Evolutionary conservation across 2,329 filamentous ascomycete species (phyloP).

Genomic region (Didymella lethalis): DNA sequence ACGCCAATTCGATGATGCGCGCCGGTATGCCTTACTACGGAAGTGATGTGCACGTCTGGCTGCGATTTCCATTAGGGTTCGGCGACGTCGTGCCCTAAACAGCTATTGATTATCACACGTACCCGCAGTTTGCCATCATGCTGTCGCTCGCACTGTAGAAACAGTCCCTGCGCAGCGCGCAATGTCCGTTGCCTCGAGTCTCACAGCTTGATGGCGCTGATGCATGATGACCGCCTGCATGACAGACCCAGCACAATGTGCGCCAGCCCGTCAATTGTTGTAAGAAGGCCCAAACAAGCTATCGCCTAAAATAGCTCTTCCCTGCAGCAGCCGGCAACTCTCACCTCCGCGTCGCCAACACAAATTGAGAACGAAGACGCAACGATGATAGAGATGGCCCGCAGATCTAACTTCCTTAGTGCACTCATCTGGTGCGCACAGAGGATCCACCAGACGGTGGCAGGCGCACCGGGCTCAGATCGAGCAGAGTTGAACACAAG

Average conservation of each 20-base stretch:
- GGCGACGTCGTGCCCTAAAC: constrained; percentile 25
- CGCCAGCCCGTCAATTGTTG: constrained; percentile 33
- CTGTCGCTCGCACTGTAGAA: constrained; percentile 7
- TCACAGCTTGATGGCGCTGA: constrained; percentile 18
- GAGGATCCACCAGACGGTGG: background rate
- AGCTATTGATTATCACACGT: constrained; percentile 12
- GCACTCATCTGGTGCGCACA: constrained; percentile 4
- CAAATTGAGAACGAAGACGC: background rate
- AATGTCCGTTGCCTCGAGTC: constrained; percentile 1
- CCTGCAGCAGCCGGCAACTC: constrained; percentile 11
- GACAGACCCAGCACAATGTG: background rate
- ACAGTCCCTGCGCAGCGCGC: background rate
- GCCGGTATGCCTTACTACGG: constrained; percentile 23
- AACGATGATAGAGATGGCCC: background rate
- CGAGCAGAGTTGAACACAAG: background rate
- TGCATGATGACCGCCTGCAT: constrained; percentile 26
- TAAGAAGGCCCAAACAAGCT: constrained; percentile 28
- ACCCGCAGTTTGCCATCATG: constrained; percentile 5
- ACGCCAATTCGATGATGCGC: constrained; percentile 25
- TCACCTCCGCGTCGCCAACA: background rate
- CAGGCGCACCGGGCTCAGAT: background rate
- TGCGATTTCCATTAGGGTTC: constrained; percentile 23
- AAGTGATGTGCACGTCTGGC: constrained; percentile 24
- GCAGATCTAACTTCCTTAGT: constrained; percentile 1
- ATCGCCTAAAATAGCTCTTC: constrained; percentile 29